Percentiles rank a stretch among this genome's conserved stretches.
Conservation (phyloP, 306 rosid genomes). For the Lagenaria siceraria region DNA sequence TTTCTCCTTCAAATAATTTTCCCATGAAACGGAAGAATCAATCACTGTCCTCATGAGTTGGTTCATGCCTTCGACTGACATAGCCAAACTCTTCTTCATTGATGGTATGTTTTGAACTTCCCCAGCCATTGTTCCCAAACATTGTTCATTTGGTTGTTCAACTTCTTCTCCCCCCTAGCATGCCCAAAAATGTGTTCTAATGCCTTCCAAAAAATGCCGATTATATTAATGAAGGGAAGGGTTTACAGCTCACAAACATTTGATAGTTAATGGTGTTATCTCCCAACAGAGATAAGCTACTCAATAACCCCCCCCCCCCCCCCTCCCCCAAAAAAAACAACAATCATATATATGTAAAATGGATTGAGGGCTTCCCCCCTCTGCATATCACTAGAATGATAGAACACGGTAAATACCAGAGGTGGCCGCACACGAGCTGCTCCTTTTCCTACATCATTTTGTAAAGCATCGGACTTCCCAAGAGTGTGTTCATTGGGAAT, state of each 20-base stretch:
- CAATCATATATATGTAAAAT: background rate
- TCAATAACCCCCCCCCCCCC: background rate
- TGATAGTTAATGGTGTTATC: too few species aligned
- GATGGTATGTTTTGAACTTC: too few species aligned
- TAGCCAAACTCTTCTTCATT: background rate
- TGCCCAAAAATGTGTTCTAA: background rate
- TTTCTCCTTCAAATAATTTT: background rate
- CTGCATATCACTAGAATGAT: background rate
- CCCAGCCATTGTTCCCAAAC: too few species aligned
- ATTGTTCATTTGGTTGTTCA: background rate
- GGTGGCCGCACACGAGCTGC: slow-evolving; percentile 65
- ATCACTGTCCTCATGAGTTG: background rate
- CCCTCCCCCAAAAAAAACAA: background rate
- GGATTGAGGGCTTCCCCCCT: background rate
- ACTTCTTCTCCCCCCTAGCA: background rate
- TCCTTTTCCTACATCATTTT: slow-evolving; percentile 50
- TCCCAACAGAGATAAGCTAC: background rate
- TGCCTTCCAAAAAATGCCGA: background rate
- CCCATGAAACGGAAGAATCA: background rate
- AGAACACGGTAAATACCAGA: slow-evolving; percentile 36
- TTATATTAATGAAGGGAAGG: background rate
- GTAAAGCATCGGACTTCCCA: slow-evolving; percentile 47
- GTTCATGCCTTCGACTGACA: background rate
- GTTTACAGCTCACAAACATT: background rate
- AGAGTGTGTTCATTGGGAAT: slow-evolving; percentile 38